A percentile compares a stretch with the other conserved stretches of the same genome.
Conservation (phyloP, 2,329 filamentous ascomycete genomes). For the Penicillium janthinellum region DNA sequence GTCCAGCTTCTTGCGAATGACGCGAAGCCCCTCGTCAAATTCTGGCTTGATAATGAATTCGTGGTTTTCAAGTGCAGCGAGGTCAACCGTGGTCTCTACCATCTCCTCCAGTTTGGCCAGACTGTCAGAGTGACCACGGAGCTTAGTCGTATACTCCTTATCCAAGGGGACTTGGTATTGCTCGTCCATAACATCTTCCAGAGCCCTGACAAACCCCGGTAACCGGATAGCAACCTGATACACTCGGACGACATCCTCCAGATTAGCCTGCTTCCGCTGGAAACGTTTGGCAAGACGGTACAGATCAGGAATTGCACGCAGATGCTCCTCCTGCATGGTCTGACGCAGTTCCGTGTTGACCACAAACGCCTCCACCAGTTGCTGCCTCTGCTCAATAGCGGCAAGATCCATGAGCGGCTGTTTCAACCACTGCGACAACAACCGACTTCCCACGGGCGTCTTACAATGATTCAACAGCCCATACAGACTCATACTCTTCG, state of each 20-base stretch:
- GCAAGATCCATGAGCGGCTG: conserved; percentile 90
- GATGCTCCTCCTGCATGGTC: conserved; percentile 94
- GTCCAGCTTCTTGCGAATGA: conserved; percentile 90
- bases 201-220: conserved; percentile 82
- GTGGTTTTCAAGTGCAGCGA: conserved; percentile 92
- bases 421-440: conserved; percentile 95
- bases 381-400: conserved; percentile 88
- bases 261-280: conserved; percentile 82
- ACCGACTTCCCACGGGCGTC: conserved; percentile 84
- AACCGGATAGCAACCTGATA: conserved; percentile 94
- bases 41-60: conserved; percentile 99
- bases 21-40: conserved; percentile 83
- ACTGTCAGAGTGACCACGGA: conserved; percentile 74
- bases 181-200: conserved; percentile 95
- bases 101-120: conserved; percentile 90
- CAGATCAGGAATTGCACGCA: conserved; percentile 89
- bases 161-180: conserved; percentile 86
- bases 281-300: conserved; percentile 94
- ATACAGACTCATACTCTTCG: conserved; percentile 97
- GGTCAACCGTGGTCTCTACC: conserved; percentile 96
- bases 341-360: conserved; percentile 90
- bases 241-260: conserved; percentile 92
- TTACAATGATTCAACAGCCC: conserved; percentile 97
- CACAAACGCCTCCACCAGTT: conserved; percentile 92
- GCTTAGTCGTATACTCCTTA: conserved; percentile 79